Conservation (phyloP, 2,329 filamentous ascomycete species). For the Emergomyces orientalis region DNA sequence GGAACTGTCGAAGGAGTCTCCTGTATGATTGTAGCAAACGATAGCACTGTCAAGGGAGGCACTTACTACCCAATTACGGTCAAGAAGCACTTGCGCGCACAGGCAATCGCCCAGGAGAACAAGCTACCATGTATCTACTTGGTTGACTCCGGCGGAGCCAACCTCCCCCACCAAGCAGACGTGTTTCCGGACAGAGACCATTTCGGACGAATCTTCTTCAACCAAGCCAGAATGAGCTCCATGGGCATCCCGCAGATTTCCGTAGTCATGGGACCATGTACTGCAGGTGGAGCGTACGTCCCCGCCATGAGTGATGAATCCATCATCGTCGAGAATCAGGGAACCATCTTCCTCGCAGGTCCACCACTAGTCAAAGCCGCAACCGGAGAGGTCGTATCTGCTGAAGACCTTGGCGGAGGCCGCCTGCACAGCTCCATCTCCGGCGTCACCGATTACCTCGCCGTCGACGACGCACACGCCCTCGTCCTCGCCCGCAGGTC, state of each 20-base stretch:
- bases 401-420: conserved; percentile 84
- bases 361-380: conserved; percentile 92
- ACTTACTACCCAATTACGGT: conserved; percentile 97
- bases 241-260: conserved; percentile 85
- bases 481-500: conserved; percentile 75
- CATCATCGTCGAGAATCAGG: conserved; percentile 91
- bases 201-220: conserved; percentile 96
- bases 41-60: conserved; percentile 93
- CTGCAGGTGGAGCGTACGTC: conserved; percentile 89
- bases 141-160: conserved; percentile 90
- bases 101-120: conserved; percentile 85
- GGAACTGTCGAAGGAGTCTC: conserved; percentile 83
- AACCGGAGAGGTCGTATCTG: conserved; percentile 82
- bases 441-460: conserved; percentile 90
- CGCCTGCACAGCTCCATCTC: conserved; percentile 83
- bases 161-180: conserved; percentile 87
- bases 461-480: conserved; percentile 88
- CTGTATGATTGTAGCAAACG: conserved; percentile 90
- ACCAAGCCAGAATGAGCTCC: conserved; percentile 88
- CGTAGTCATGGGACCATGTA: conserved; percentile 96
- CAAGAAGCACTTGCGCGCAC: conserved; percentile 91
- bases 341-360: conserved; percentile 94
- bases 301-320: conserved; percentile 96
- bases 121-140: conserved; percentile 79
- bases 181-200: conserved; percentile 93